Conservation (phyloP, 352 stramenopile species). For the Phytophthora crassamura region DNA sequence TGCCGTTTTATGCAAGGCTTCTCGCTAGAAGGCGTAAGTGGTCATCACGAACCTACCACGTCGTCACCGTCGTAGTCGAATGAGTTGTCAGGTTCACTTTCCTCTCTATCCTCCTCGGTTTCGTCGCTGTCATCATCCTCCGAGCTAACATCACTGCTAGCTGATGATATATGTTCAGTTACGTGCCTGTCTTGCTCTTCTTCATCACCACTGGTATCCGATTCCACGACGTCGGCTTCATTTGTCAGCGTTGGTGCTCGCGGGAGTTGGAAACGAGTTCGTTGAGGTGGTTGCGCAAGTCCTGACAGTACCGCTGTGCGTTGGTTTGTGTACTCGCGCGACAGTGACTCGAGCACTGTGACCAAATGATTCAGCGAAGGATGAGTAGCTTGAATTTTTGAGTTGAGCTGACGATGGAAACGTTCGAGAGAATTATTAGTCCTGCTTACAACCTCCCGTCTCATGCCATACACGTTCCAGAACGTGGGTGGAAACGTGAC, state of each 20-base stretch:
- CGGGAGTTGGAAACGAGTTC: neutral
- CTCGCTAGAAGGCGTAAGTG: no score
- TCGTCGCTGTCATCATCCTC: no score
- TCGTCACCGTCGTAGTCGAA: no score
- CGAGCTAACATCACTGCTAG: no score
- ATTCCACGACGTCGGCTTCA: no score
- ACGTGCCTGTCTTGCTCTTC: no score
- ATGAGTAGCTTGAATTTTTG: neutral
- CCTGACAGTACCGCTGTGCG: neutral
- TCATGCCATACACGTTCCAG: slow-evolving; percentile 8
- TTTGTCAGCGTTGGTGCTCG: neutral
- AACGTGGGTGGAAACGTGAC: slow-evolving; percentile 1
- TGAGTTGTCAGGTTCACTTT: no score
- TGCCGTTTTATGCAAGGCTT: no score
- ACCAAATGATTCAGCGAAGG: slow-evolving; percentile 5
- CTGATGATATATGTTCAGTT: no score
- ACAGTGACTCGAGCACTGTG: neutral
- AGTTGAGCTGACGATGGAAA: slow-evolving; percentile 11
- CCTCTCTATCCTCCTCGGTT: no score
- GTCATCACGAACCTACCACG: no score
- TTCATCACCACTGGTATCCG: no score
- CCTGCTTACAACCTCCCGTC: slow-evolving; percentile 2
- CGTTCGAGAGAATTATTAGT: slow-evolving; percentile 6
- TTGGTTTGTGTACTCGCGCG: neutral
- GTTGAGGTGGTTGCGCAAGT: neutral